phyloP scores from a whole-genome alignment of 1,284 basidiomycete species.

The Singerocomus rubriflavus region DNA sequence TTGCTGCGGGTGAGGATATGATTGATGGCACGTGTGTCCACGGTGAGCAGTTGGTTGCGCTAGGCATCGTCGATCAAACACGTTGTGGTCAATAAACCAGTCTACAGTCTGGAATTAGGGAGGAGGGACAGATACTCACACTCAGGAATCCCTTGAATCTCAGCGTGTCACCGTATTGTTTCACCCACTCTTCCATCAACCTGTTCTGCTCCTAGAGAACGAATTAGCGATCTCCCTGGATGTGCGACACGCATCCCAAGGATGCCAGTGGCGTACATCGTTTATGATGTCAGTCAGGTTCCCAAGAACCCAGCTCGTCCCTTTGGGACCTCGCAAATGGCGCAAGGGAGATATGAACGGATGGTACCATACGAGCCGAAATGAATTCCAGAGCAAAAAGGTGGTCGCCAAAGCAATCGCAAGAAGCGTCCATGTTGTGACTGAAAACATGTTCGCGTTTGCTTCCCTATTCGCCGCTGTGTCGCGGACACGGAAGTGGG shows the following conservation, averaged over 20 bases:
- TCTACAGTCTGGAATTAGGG: neutral
- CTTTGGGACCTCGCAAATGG: conserved; percentile 9
- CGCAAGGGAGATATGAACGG: conserved; percentile 5
- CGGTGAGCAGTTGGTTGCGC: conserved; percentile 28
- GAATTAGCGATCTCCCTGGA: neutral
- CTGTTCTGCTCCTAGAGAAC: conserved; percentile 1
- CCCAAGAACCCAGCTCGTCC: conserved; percentile 7
- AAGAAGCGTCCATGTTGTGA: neutral
- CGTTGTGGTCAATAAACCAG: neutral
- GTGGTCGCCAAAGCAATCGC: neutral
- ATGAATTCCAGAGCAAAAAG: conserved; percentile 4
- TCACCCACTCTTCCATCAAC: conserved; percentile 39
- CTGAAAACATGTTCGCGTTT: neutral
- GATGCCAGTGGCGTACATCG: conserved; percentile 6
- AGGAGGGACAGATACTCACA: neutral
- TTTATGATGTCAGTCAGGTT: conserved; percentile 3
- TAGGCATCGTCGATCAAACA: conserved; percentile 1
- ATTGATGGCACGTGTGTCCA: conserved; percentile 35
- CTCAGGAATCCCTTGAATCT: conserved; percentile 38
- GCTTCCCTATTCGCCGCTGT: neutral
- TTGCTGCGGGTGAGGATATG: conserved; percentile 37
- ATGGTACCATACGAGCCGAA: neutral
- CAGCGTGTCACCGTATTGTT: conserved; percentile 50
- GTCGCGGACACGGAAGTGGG: neutral
- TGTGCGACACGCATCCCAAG: neutral